These are phyloP conservation scores for Backusella tuberculispora DNA, from an alignment of 192 early-diverging fungal species.

Conservation along the genomic window DNA sequence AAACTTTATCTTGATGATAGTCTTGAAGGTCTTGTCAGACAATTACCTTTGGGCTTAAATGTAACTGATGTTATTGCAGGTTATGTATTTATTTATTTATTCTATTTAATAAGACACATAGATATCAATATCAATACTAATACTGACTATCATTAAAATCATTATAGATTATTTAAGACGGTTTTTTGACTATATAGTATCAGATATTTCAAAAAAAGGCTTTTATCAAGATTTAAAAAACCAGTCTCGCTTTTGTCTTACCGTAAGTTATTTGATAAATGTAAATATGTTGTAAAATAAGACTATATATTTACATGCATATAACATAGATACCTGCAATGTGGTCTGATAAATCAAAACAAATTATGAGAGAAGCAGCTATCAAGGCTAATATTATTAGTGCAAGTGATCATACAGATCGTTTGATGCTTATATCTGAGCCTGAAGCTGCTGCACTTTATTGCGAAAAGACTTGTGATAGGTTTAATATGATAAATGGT, in stretches of 20 bases:
- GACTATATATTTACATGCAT: too few relatives aligned
- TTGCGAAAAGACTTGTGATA: constrained; percentile 55
- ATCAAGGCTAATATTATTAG: constrained; percentile 53
- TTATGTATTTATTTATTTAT: background rate
- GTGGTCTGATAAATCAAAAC: constrained; percentile 56
- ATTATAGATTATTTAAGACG: constrained; percentile 44
- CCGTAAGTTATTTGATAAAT: constrained; percentile 20
- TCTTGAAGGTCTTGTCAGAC: constrained; percentile 38
- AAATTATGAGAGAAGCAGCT: constrained; percentile 54
- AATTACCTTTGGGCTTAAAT: constrained; percentile 43
- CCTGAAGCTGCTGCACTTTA: constrained; percentile 59
- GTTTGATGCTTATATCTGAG: constrained; percentile 53
- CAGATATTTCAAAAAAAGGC: constrained; percentile 41
- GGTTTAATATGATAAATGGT: constrained; percentile 52
- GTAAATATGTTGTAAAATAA: too few relatives aligned
- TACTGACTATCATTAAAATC: background rate
- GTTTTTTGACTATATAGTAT: constrained; percentile 42
- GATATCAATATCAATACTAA: background rate
- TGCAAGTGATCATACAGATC: constrained; percentile 41
- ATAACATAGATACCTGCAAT: constrained; percentile 47
- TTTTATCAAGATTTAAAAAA: constrained; percentile 31
- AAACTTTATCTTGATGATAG: constrained; percentile 53
- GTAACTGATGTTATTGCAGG: constrained; percentile 45
- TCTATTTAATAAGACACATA: background rate
- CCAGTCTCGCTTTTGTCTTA: constrained; percentile 39